These are phyloP conservation scores for Wilhelminamyces savonicus DNA, from an alignment of 805 yeast genomes.

Conservation along the genomic window DNA sequence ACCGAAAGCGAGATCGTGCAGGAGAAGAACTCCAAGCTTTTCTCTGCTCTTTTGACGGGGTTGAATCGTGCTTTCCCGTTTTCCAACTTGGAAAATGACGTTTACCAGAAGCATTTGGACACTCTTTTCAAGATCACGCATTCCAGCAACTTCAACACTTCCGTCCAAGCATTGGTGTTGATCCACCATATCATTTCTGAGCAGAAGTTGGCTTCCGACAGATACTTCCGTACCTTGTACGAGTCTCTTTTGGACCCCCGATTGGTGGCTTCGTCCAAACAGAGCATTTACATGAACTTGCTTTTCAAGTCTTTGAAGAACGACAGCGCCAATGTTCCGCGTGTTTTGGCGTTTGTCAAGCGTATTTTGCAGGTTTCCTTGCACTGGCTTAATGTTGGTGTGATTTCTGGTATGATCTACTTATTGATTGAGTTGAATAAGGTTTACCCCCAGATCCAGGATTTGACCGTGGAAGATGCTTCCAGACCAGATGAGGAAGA, in stretches of 20 bases:
- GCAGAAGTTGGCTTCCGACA: constrained; percentile 51
- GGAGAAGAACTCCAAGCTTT: constrained; percentile 78
- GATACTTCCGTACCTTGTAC: constrained; percentile 83
- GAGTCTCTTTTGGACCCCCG: constrained; percentile 85
- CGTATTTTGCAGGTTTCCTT: constrained; percentile 80
- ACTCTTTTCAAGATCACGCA: constrained; percentile 87
- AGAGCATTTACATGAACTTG: constrained; percentile 83
- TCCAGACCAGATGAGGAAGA: constrained; percentile 35
- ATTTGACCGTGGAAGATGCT: constrained; percentile 48
- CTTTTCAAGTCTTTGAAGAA: constrained; percentile 75
- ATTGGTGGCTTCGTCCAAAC: constrained; percentile 80
- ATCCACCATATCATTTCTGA: constrained; percentile 71
- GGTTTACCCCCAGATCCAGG: constrained; percentile 58
- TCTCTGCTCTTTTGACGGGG: constrained; percentile 90
- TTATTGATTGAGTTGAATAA: constrained; percentile 66
- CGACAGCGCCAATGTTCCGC: constrained; percentile 47
- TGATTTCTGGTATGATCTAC: constrained; percentile 76
- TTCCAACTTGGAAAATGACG: constrained; percentile 64
- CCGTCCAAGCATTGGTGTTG: constrained; percentile 84
- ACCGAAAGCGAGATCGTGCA: constrained; percentile 59
- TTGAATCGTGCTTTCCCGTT: constrained; percentile 95
- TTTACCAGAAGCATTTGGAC: constrained; percentile 70
- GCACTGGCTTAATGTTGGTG: constrained; percentile 85
- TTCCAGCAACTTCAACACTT: constrained; percentile 88
- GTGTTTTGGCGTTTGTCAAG: constrained; percentile 87